Base-by-base conservation (phyloP, 2,329 filamentous ascomycete genomes). In the Colletotrichum lentis region DNA sequence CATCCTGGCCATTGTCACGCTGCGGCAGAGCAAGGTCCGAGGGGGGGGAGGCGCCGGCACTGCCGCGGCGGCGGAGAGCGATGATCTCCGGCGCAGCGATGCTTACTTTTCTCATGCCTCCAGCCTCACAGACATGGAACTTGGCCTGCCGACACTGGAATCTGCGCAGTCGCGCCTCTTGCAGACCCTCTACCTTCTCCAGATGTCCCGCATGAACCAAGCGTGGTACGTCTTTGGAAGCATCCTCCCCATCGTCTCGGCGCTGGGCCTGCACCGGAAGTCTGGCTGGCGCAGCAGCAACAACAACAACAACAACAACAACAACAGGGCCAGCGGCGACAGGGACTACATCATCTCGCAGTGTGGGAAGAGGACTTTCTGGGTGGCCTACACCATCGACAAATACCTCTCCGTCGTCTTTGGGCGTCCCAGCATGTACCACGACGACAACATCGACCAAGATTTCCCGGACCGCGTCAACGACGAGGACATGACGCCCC, bases 361-460 rank as follows among this genome's bases (percentile, higher is more conserved):
- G 67, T 84, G 85, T 49, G 81, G 85, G 1, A 85, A 85, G 64
- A 79, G 88, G 8, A 82, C 84, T 0, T 89, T 90, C 58, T 90
- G 88, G 88, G 84, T 83, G 3, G 83, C 85, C 0, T 90, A 90
- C 72, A 85, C 84, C 0, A 76, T 90, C 1, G 88, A 90, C 71
- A 87, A 87, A 46, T 90, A 90, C 64, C 77, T 90, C 1, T 85
- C 86, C 27, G 85, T 88, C n/a, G 85, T 89, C 20, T 83, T 90
- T 37, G 88, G 88, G 0, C 80, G 88, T 6, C 88, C 88, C 1
- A 76, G 86, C 8, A 81, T 88, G 16, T 85, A 89, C 31, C 87
- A 88, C 56, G 87, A 90, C 52, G 85, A 89, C 41, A 86, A 90
- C 58, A 87, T 89, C 55, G 87, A 90, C 60, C 87, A 90, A 65